These are phyloP conservation scores for Loxodes magnus DNA, from an alignment of 73 alveolate genomes.

Conservation along the genomic window DNA sequence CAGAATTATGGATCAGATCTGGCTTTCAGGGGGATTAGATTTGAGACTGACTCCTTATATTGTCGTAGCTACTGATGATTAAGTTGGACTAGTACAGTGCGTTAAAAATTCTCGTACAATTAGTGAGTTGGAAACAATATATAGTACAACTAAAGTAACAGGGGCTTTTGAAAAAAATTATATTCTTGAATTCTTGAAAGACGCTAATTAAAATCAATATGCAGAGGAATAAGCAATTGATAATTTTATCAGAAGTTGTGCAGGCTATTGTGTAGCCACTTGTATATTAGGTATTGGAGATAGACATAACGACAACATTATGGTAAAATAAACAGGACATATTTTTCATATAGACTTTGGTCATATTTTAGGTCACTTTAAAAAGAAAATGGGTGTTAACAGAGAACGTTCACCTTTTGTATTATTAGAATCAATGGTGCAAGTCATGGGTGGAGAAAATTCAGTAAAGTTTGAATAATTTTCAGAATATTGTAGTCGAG, in stretches of 20 bases:
- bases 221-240: slow-evolving; percentile 36
- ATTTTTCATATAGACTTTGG: slow-evolving; percentile 98
- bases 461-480: slow-evolving; percentile 48
- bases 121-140: slow-evolving; percentile 21
- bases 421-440: slow-evolving; percentile 63
- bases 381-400: slow-evolving; percentile 75
- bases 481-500: slow-evolving; percentile 56
- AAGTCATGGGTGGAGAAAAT: slow-evolving; percentile 76
- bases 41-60: slow-evolving; percentile 84
- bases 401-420: slow-evolving; percentile 90
- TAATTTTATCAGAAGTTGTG: slow-evolving; percentile 74
- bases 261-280: slow-evolving; percentile 94
- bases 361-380: slow-evolving; percentile 90
- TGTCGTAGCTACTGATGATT: slow-evolving; percentile 86
- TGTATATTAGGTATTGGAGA: slow-evolving; percentile 91
- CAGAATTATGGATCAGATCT: slow-evolving; percentile 87
- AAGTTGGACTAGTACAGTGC: slow-evolving; percentile 92
- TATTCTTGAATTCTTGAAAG: slow-evolving; percentile 36
- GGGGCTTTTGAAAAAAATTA: slow-evolving; percentile 47
- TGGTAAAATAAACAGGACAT: slow-evolving; percentile 81
- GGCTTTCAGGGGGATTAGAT: slow-evolving; percentile 85
- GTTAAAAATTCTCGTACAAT: slow-evolving; percentile 53
- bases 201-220: slow-evolving; percentile 28
- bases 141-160: slow-evolving; percentile 19
- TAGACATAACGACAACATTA: slow-evolving; percentile 92